Evolutionary conservation across 495 filamentous ascomycete species (phyloP), one percentile per base, ranked within the genome.

Genomic region (Daldinia childiae): DNA sequence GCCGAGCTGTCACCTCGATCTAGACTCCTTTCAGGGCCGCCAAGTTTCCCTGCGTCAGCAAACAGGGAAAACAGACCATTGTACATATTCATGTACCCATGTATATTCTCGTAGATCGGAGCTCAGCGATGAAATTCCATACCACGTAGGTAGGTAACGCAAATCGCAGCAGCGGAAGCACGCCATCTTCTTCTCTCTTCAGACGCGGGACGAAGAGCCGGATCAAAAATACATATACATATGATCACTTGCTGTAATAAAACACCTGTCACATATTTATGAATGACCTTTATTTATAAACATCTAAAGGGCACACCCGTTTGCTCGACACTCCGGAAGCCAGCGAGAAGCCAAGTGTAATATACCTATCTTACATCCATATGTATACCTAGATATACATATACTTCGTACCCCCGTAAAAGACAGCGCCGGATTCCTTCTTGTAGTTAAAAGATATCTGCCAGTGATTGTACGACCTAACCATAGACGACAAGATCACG

Each of bases 41-140:
- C 64, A 68, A 73, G 65, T 26, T 15, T 56, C 60, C 36, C 61
- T 68, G 70, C 61, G 65, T 68, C 61, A 73, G 60, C 26, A 39
- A 68, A 38, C 54, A 29, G 43, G 62, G 45, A 68, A 62, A 67
- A 30, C 55, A 64, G 55, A 24, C 57, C 64, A 27, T 34, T 27
- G 34, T 11, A n/a, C n/a, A n/a, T n/a, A 36, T 36, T 14, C 14
- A 54, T 27, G 24, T 48, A 48, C 43, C 5, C 0, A 48, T 48
- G 43, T 48, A 48, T 48, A 48, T 17, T 32, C 62, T 72, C 60
- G 64, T 59, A 52, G 51, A 34, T 32, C 71, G 71, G 71, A 73
- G 66, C 36, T 59, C 41, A 73, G 66, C 71, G 71, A 73, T 58
- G 29, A n/a, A n/a, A n/a, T n/a, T n/a, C n/a, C n/a, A n/a, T 30